A percentile compares a stretch with the other conserved stretches of the same genome.
phyloP scores from a whole-genome alignment of 2,329 filamentous ascomycete genomes.

The Microsporum canis region DNA sequence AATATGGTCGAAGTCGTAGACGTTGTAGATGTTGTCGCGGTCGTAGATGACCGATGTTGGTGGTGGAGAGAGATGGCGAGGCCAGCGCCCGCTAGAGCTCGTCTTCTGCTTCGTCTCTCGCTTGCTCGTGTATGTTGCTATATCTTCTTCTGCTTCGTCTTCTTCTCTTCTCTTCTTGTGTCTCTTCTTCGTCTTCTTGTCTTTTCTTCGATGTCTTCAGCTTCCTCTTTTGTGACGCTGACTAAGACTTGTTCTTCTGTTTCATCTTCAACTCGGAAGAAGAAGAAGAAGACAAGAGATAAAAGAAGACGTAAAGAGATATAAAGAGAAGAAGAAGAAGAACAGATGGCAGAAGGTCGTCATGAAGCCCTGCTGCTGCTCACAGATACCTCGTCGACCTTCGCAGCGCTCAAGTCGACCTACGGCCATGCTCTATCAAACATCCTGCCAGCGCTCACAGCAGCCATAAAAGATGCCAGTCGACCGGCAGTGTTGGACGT shows the following conservation, averaged over 20 bases:
- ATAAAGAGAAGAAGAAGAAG: not conserved
- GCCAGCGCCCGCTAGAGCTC: not conserved
- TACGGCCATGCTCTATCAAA: conserved; percentile 50
- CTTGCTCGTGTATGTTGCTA: not conserved
- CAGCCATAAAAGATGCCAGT: conserved; percentile 17
- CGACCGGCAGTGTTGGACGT: conserved; percentile 39
- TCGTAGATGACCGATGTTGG: not conserved
- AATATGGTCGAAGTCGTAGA: not conserved
- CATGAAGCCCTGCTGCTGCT: conserved; percentile 42
- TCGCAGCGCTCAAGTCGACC: conserved; percentile 44
- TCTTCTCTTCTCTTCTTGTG: not conserved
- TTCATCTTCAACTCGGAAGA: not conserved
- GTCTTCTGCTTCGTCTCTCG: not conserved
- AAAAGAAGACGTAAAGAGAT: not conserved
- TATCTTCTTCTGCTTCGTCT: not conserved
- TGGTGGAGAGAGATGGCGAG: not conserved
- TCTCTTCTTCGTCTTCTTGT: not conserved
- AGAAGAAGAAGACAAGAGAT: not conserved
- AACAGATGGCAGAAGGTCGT: not conserved
- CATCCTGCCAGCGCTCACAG: conserved; percentile 42
- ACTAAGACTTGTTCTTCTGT: not conserved
- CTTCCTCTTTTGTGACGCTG: not conserved
- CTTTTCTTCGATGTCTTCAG: not conserved
- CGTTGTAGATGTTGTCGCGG: not conserved
- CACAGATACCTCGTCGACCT: conserved; percentile 46